Conservation (phyloP, 202 grass and related monocot species). For the Digitaria exilis region DNA sequence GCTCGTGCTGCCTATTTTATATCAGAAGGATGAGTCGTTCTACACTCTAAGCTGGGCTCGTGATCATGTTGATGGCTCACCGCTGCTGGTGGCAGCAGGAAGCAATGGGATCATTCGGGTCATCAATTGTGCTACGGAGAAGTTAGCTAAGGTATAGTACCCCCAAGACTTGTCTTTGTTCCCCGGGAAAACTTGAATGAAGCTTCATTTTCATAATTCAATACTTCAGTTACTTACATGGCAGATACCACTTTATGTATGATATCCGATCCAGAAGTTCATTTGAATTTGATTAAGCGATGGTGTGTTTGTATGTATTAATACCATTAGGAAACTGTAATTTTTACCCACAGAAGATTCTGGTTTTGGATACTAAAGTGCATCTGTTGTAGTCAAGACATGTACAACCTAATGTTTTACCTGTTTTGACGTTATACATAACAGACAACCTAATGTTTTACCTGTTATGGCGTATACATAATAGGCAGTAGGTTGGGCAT, state of each 20-base stretch:
- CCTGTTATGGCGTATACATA: too few species aligned
- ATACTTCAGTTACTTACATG: constrained; percentile 29
- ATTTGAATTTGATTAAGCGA: constrained; percentile 20
- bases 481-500: not conserved
- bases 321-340: not conserved
- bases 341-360: constrained; percentile 15
- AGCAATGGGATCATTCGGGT: constrained; percentile 84
- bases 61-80: constrained; percentile 71
- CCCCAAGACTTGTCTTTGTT: constrained; percentile 20
- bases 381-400: not conserved
- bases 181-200: not conserved
- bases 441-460: too few species aligned
- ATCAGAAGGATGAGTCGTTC: constrained; percentile 94
- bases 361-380: not conserved
- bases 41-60: constrained; percentile 97
- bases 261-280: not conserved
- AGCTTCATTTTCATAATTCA: constrained; percentile 25
- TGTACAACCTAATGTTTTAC: not conserved
- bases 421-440: not conserved
- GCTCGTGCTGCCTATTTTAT: constrained; percentile 5
- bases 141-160: constrained; percentile 75
- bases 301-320: not conserved
- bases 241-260: not conserved
- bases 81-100: constrained; percentile 86
- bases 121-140: constrained; percentile 88